Base-by-base conservation (phyloP, 495 filamentous ascomycete genomes). In the Trichoderma orchidacearum region DNA sequence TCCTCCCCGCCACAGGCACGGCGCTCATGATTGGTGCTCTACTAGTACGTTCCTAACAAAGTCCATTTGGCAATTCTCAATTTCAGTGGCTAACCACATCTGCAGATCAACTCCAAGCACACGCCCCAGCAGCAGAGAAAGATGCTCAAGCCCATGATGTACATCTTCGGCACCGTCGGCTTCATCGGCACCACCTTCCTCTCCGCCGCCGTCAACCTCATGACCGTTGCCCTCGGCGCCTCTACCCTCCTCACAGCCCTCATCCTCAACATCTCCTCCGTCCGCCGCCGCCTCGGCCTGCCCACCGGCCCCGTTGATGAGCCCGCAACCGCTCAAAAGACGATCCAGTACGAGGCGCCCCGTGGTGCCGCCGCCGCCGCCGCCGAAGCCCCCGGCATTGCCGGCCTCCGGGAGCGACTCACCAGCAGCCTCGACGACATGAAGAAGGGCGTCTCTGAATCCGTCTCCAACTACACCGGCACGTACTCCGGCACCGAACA, bases 221-320 rank as follows among this genome's bases (percentile, higher is more conserved):
- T 55, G 5, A 86, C 90, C 63, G 69, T 89, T 41, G 87, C 85
- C 68, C 90, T 98, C 70, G 63, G 78, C 41, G 55, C 73, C 21
- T 74, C 81, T 1, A 76, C 81, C 53, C 0, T 77, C 0, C 68
- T 87, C 29, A 34, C 53, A 3, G 78, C 81, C 15, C 60, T 80
- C 27, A 45, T 67, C 11, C 89, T 94, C 67, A 64, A 79, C 1
- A 61, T 66, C n/a, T 17, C 82, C 1, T 71, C 89, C 51, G 71
- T 79, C 59, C 75, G 87, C 9, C 61, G 64, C 2, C 63, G 62
- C 55, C 60, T 80, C 18, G 76, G 76, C 30, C 68, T 90, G 27
- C 60, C 58, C 25, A 6, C 3, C 28, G 51, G 28, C 51, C 51
- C 28, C 17, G 51, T 18, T 28, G 51, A 53, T 28, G 51, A 30